Percentiles rank a stretch among this genome's conserved stretches.
Conservation (phyloP, 306 rosid species). For the Vigna radiata region DNA sequence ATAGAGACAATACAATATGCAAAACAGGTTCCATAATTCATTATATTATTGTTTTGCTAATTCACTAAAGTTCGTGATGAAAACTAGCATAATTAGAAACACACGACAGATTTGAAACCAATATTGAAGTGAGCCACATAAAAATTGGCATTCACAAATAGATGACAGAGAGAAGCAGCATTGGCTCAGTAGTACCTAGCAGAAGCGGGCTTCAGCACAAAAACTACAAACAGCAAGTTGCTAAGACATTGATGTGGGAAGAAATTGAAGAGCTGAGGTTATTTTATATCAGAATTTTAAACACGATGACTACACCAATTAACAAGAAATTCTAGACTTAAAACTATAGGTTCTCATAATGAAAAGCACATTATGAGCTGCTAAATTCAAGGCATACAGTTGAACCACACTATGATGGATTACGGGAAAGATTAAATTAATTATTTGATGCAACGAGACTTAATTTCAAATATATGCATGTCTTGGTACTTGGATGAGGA, state of each 20-base stretch:
- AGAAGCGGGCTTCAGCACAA: not conserved
- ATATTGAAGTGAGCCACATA: not conserved
- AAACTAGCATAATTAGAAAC: not conserved
- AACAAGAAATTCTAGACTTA: not conserved
- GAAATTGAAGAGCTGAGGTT: not conserved
- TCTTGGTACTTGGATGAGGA: not conserved
- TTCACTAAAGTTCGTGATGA: not conserved
- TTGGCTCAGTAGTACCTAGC: not conserved
- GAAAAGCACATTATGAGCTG: constrained; percentile 1
- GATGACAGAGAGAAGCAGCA: not conserved
- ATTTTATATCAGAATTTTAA: not conserved
- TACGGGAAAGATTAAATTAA: not conserved
- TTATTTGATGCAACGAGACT: constrained; percentile 8
- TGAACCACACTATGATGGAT: constrained; percentile 8
- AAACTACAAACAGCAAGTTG: constrained; percentile 1
- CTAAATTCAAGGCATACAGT: too few species aligned
- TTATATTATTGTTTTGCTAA: not conserved
- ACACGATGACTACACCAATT: not conserved
- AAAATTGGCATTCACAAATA: not conserved
- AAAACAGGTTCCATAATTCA: not conserved
- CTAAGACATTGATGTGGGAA: not conserved
- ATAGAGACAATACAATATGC: not conserved
- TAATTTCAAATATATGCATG: not conserved
- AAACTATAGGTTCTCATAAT: not conserved
- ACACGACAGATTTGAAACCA: not conserved